phyloP scores from a whole-genome alignment of 768 basidiomycete species.

The Hydnomerulius pinastri region DNA sequence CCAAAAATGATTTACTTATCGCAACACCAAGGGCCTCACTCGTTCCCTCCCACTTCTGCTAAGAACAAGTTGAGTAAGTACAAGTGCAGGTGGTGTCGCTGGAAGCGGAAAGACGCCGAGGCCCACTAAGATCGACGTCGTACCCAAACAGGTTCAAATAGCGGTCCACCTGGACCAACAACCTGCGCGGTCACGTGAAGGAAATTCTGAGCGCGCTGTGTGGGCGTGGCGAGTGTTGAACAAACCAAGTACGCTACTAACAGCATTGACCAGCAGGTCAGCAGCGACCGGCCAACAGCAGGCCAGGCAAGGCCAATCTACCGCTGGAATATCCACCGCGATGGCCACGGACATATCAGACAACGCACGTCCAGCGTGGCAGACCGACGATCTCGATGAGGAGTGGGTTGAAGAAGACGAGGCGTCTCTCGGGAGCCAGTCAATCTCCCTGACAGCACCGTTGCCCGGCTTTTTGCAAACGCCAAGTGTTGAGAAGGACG shows the following conservation, averaged over 20 bases:
- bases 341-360: conserved; percentile 11
- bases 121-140: too few relatives aligned
- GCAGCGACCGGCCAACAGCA: background rate
- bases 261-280: background rate
- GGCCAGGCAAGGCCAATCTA: background rate
- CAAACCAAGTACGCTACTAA: conserved; percentile 5
- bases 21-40: too few relatives aligned
- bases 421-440: conserved; percentile 45
- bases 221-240: conserved; percentile 9
- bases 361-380: conserved; percentile 64
- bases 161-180: conserved; percentile 16
- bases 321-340: background rate
- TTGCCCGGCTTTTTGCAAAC: conserved; percentile 52
- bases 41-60: too few relatives aligned
- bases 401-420: conserved; percentile 79
- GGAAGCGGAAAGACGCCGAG: too few relatives aligned
- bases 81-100: too few relatives aligned
- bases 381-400: conserved; percentile 87
- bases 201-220: conserved; percentile 3
- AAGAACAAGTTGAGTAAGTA: too few relatives aligned
- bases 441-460: conserved; percentile 60
- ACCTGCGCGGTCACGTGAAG: conserved; percentile 32
- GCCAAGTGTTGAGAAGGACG: conserved; percentile 36
- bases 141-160: conserved; percentile 22
- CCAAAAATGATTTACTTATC: too few relatives aligned